Percentiles rank a stretch among this genome's conserved stretches.
phyloP scores from a whole-genome alignment of 1,139 yeast genomes.

The Zygotorulaspora mrakii region DNA sequence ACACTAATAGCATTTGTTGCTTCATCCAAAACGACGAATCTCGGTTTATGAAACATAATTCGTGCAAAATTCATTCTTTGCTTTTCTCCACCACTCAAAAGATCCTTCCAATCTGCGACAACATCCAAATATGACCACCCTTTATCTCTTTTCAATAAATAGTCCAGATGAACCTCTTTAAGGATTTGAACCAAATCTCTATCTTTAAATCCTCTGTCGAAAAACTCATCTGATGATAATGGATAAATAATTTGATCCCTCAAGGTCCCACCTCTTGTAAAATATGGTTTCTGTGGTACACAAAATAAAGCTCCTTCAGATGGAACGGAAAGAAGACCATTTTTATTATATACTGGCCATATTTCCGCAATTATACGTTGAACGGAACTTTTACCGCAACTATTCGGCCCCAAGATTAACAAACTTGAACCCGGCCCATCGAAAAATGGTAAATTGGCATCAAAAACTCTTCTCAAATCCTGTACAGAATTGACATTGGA shows the following conservation, averaged over 20 bases:
- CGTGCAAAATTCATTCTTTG: slow-evolving; percentile 91
- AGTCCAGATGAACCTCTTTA: slow-evolving; percentile 74
- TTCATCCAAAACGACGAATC: slow-evolving; percentile 83
- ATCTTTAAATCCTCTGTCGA: slow-evolving; percentile 68
- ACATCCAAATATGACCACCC: slow-evolving; percentile 42
- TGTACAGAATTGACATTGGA: slow-evolving; percentile 28
- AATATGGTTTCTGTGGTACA: slow-evolving; percentile 79
- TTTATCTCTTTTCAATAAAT: slow-evolving; percentile 51
- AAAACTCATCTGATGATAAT: slow-evolving; percentile 70
- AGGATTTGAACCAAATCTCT: slow-evolving; percentile 64
- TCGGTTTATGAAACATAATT: slow-evolving; percentile 74
- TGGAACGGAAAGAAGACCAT: slow-evolving; percentile 80
- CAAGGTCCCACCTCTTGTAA: slow-evolving; percentile 69
- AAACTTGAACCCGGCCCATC: slow-evolving; percentile 55
- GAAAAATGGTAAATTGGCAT: slow-evolving; percentile 26
- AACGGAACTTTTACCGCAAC: slow-evolving; percentile 86
- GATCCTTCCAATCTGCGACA: slow-evolving; percentile 80
- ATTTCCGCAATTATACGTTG: slow-evolving; percentile 81
- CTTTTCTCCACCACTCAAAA: slow-evolving; percentile 91
- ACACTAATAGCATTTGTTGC: slow-evolving; percentile 90
- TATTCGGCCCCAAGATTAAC: slow-evolving; percentile 80
- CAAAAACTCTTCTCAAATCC: slow-evolving; percentile 25
- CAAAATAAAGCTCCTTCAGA: slow-evolving; percentile 66
- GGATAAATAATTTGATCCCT: slow-evolving; percentile 90
- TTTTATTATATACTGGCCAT: slow-evolving; percentile 76